Conservation (phyloP, 441 rosid genomes). For the Isatis lusitanica region DNA sequence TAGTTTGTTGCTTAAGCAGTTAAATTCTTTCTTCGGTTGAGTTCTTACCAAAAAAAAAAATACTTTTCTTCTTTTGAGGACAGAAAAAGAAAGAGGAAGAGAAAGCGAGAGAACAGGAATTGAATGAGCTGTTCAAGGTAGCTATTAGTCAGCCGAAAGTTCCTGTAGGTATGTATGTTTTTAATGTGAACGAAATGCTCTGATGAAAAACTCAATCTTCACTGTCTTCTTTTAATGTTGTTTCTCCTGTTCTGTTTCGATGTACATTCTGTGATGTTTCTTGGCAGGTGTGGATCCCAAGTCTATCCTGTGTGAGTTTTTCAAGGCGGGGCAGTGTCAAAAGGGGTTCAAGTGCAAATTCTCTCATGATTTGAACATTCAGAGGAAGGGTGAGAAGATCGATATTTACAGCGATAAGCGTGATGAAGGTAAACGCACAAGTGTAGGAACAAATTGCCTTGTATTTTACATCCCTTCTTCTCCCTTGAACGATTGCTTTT, state of each 20-base stretch:
- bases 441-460: neutral
- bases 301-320: constrained; percentile 87
- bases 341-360: constrained; percentile 97
- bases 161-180: constrained; percentile 58
- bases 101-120: constrained; percentile 82
- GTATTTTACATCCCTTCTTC: neutral
- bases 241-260: neutral
- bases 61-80: neutral
- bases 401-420: constrained; percentile 86
- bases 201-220: neutral
- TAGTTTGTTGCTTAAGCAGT: neutral
- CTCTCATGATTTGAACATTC: constrained; percentile 89
- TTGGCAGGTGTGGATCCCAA: constrained; percentile 88
- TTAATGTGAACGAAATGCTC: neutral
- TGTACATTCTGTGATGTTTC: constrained; percentile 16
- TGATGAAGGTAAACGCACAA: constrained; percentile 52
- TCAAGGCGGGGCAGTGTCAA: constrained; percentile 82
- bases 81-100: constrained; percentile 97
- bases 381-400: constrained; percentile 93
- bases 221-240: neutral
- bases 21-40: neutral
- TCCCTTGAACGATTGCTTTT: constrained; percentile 4
- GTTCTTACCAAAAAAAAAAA: neutral
- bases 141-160: constrained; percentile 97
- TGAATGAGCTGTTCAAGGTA: constrained; percentile 83